Conservation (phyloP, 768 basidiomycete genomes). For the Lyophyllum atratum region DNA sequence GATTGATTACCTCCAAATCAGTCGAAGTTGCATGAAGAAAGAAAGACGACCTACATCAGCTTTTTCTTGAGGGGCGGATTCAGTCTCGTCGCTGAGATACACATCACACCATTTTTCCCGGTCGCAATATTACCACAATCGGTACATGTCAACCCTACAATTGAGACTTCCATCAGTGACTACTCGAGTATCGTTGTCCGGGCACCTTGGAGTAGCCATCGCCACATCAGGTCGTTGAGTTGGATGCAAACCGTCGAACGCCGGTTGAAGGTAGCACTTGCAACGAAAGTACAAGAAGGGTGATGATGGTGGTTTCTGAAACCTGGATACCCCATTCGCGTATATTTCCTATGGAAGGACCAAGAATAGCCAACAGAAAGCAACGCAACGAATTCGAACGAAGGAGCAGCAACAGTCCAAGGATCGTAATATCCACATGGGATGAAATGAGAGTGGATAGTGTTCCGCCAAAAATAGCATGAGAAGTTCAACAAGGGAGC, state of each 20-base stretch:
- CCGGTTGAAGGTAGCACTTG: background rate
- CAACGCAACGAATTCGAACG: background rate
- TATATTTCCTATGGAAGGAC: background rate
- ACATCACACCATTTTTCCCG: background rate
- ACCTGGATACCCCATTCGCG: background rate
- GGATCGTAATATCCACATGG: constrained; percentile 1
- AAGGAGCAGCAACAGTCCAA: background rate
- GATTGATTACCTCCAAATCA: constrained; percentile 44
- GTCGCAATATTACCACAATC: background rate
- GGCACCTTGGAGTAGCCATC: background rate
- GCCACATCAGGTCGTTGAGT: background rate
- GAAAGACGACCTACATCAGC: background rate
- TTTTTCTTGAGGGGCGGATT: background rate
- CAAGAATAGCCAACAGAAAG: constrained; percentile 1
- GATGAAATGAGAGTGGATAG: background rate
- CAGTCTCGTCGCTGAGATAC: background rate
- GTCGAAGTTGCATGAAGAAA: background rate
- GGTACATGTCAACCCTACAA: background rate
- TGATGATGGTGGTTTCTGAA: background rate
- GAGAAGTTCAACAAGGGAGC: background rate
- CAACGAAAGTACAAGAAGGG: background rate
- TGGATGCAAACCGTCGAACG: background rate
- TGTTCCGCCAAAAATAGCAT: constrained; percentile 2
- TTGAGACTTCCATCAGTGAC: background rate
- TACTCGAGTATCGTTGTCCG: background rate